Base-by-base conservation (phyloP, 2,329 filamentous ascomycete species). In the Huntiella moniliformis region DNA sequence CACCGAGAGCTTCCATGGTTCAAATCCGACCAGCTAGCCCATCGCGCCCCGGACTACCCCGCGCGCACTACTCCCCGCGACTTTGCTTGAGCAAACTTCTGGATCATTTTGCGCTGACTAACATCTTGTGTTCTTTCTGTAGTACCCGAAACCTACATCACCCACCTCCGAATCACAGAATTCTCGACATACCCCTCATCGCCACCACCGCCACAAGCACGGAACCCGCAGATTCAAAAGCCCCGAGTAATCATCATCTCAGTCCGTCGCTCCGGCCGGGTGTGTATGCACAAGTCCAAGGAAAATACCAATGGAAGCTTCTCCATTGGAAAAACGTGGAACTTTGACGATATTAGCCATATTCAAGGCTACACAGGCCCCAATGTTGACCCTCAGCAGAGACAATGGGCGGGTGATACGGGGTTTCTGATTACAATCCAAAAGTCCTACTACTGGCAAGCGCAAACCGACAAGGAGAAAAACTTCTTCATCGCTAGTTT, bases 291-390 rank as follows among this genome's bases (percentile, higher is more conserved):
- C 68, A 98, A 98, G 63, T 88, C 86, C 48, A 80, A 93, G 55
- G 91, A 98, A 64, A 98, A 98, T 60, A 70, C 74, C 47, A 95
- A 94, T 60, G 86, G 86, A 47, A 77, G 83, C 17, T 98, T 95
- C 61, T 96, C 88, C 15, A 94, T 98, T 54, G 91, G 91, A 53
- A 98, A 98, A 65, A 94, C 91, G 3, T 98, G 91, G 91, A 82
- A 87, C 59, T 73, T 98, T 54, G 88, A 96, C 61, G 91, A 98
- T 58, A 66, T 98, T 42, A 73, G 74, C 4, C 71, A 73, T 39
- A 82, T 98, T 53, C 82, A 93, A 59, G 91, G 85, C 18, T 96
- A 79, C 57, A 79, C 76, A 5, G 70, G 77, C 38, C 60, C 74
- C 15, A 63, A 67, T 59, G 57, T 73, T 67, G 57, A 67, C 61